phyloP scores from a whole-genome alignment of 202 grass and related monocot genomes.

The Schoenoplectus tabernaemontani region DNA sequence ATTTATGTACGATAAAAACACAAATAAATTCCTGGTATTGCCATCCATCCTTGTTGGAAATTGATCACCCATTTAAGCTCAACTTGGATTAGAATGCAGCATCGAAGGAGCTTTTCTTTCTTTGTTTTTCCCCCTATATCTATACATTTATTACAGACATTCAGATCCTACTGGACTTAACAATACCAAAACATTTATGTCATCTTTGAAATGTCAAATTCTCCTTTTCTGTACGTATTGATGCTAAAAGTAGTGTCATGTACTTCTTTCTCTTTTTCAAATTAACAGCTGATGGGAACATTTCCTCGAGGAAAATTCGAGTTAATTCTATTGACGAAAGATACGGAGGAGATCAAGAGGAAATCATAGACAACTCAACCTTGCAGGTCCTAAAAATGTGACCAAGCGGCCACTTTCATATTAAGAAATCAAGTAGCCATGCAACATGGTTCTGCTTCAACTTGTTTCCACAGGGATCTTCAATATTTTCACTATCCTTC shows the following conservation, averaged over 20 bases:
- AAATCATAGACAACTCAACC: background rate
- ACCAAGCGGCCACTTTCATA: background rate
- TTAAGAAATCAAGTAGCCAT: background rate
- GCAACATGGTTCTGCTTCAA: background rate
- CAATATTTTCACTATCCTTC: background rate
- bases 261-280: background rate
- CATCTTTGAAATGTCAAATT: background rate
- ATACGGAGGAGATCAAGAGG: background rate
- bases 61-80: background rate
- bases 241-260: background rate
- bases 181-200: background rate
- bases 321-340: background rate
- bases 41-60: background rate
- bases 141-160: background rate
- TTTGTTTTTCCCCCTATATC: background rate
- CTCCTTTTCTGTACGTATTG: background rate
- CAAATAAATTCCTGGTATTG: background rate
- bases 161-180: background rate
- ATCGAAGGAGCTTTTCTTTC: background rate
- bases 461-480: background rate
- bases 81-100: background rate
- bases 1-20: background rate
- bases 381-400: background rate
- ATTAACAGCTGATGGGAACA: background rate
- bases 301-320: conserved; percentile 4